Evolutionary conservation across 2,329 filamentous ascomycete genomes (phyloP), one percentile per base, ranked within the genome.

Genomic region (Paracoccidioides brasiliensis): DNA sequence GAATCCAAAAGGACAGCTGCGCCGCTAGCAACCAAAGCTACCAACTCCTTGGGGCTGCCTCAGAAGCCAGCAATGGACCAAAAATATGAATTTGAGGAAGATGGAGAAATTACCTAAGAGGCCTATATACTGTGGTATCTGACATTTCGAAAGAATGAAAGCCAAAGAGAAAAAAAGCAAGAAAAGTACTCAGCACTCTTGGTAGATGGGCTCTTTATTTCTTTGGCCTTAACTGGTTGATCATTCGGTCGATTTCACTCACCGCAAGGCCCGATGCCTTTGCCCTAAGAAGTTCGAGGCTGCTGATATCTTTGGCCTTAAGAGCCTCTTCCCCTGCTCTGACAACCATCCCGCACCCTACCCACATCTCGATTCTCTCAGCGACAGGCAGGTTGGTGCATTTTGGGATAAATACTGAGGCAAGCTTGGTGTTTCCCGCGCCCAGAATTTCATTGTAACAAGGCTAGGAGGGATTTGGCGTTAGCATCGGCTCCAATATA

Each of bases 301-400:
- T 75, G 62, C 84, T 84, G 51, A 81, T 75, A 67, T 98, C 88
- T 70, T 87, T 94, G 57, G 80, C 78, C 73, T 84, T 88, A 57
- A 90, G 79, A 3, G 93, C 91, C 73, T 97, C 93, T 72, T 97
- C 90, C 3, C 86, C 93, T 2, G 93, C 93, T 72, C 88, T 90
- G 33, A 86, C 80, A 46, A 89, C 77, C 83, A 95, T 81, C 15
- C 91, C 91, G 69, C 93, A 97, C 73, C 95, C 95, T 64, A 95
- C 84, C 80, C 90, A 98, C 91, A 98, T 96, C 62, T 85, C 81
- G 55, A 95, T 84, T 3, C 84, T 77, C 63, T 90, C 86, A 2
- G 81, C 78, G 0, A 80, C 76, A 46, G 83, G 79, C 49, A 94
- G 69, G 55, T 78, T 77, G 14, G 84, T 85, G 74, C 90, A 96